Conservation (phyloP, 768 basidiomycete genomes). For the Gloeopeniophorella convolvens region DNA sequence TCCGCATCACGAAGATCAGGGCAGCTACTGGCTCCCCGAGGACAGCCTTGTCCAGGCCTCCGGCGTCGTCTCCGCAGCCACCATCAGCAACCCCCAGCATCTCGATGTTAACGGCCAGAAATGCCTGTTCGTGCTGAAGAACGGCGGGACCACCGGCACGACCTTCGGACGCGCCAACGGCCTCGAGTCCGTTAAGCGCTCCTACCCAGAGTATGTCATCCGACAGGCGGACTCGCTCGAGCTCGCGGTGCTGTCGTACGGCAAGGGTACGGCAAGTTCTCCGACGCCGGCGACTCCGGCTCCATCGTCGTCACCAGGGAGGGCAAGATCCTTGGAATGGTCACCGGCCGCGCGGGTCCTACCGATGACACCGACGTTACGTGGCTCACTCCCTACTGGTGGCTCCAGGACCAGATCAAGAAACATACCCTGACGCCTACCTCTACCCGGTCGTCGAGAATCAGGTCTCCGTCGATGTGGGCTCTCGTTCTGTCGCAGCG, state of each 20-base stretch:
- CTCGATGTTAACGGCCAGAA: constrained; percentile 21
- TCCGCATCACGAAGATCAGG: constrained; percentile 21
- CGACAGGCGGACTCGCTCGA: constrained; percentile 18
- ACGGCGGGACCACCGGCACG: constrained; percentile 22
- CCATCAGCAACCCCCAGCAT: constrained; percentile 22
- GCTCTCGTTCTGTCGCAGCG: too few relatives aligned
- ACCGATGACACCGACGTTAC: constrained; percentile 21
- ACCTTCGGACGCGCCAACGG: constrained; percentile 26
- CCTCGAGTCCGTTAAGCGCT: constrained; percentile 20
- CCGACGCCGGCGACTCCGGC: constrained; percentile 26
- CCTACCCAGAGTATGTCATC: constrained; percentile 6
- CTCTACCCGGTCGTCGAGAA: constrained; percentile 16
- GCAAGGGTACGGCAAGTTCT: constrained; percentile 20
- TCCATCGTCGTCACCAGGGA: constrained; percentile 22
- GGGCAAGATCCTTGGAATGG: constrained; percentile 25
- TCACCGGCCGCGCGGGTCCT: constrained; percentile 22
- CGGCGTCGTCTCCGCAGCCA: constrained; percentile 18
- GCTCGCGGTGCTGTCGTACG: constrained; percentile 22
- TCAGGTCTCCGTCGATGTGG: too few relatives aligned
- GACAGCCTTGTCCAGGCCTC: constrained; percentile 21
- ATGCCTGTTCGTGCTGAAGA: constrained; percentile 25
- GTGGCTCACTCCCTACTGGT: constrained; percentile 25
- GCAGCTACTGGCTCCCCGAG: constrained; percentile 21
- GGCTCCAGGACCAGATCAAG: constrained; percentile 24
- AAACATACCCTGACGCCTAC: constrained; percentile 20